These are phyloP conservation scores for Colletotrichum orbiculare DNA, from an alignment of 2,329 filamentous ascomycete genomes.

Conservation along the genomic window DNA sequence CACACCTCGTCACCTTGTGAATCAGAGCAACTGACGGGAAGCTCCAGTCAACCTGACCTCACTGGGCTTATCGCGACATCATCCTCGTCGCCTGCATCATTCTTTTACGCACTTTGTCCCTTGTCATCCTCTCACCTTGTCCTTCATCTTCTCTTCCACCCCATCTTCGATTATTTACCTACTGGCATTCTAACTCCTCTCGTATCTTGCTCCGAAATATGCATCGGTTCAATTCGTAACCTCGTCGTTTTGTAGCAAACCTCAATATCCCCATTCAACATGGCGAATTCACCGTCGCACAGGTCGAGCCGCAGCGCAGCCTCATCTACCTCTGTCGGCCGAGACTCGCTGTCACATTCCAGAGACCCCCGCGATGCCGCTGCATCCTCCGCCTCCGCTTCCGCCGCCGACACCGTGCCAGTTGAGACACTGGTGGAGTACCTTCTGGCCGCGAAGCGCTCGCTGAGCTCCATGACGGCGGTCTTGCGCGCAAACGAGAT, in stretches of 20 bases:
- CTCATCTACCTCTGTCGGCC: slow-evolving; percentile 37
- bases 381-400: slow-evolving; percentile 25
- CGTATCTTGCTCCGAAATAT: slow-evolving; percentile 21
- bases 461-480: slow-evolving; percentile 83
- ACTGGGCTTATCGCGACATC: slow-evolving; percentile 34
- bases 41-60: slow-evolving; percentile 21
- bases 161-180: not conserved
- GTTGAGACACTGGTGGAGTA: slow-evolving; percentile 86
- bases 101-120: slow-evolving; percentile 3
- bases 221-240: slow-evolving; percentile 33
- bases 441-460: slow-evolving; percentile 87
- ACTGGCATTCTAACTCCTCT: slow-evolving; percentile 3
- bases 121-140: not conserved
- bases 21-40: not conserved
- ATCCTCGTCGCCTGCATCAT: slow-evolving; percentile 31
- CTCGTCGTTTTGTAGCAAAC: slow-evolving; percentile 6
- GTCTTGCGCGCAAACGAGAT: slow-evolving; percentile 90
- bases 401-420: slow-evolving; percentile 53
- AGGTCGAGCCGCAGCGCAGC: slow-evolving; percentile 32
- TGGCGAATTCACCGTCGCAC: slow-evolving; percentile 34
- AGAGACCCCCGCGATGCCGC: slow-evolving; percentile 42
- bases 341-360: slow-evolving; percentile 34
- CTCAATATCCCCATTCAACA: slow-evolving; percentile 32
- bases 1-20: slow-evolving; percentile 18
- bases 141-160: slow-evolving; percentile 1